Base-by-base conservation (phyloP, 805 yeast species). In the Saturnispora kantuleensis region DNA sequence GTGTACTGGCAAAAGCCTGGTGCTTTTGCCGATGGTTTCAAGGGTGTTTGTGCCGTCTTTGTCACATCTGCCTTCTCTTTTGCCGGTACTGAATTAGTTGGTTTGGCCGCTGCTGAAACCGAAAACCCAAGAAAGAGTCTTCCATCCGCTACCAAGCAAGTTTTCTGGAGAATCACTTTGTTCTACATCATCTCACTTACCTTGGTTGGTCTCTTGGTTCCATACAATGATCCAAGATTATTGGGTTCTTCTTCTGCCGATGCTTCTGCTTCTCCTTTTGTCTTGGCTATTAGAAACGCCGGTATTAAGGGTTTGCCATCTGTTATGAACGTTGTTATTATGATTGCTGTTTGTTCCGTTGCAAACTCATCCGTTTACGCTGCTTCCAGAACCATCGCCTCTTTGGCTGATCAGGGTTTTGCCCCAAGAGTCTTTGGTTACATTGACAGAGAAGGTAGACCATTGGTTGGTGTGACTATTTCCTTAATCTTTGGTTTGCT, bases 401-500 rank as follows among this genome's bases (percentile, higher is more conserved):
- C 84, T 13, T 63, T 82, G 52, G 81, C 86, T 8, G 77, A 76
- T 44, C 84, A 79, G 60, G 84, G 84, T 9, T 71, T 74, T 53
- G 81, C 79, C 38, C 88, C 88, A 51, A 60, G 63, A 45, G 53
- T 71, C 31, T 71, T 81, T 46, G 78, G 78, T 31, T 81, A 81
- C 62, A 76, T 84, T 47, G 94, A 85, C 59, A 71, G 81, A 50
- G 65, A 65, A 43, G 95, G 95, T 42, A 72, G 95, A 55, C 95
- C 95, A 5, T 59, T 83, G 44, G 75, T 73, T 40, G 89, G 87
- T n/a, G 74, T 82, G 52, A 53, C 64, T 15, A 65, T 70, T 28
- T 70, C 81, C 11, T 63, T 76, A 47, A 46, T 68, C 4, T 66
- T 79, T 57, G 84, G 82, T 31, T 61, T 78, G 44, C 54, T 79